Evolutionary conservation across 805 yeast species (phyloP).

Genomic region (fission yeast (Schizosaccharomyces pombe)): DNA sequence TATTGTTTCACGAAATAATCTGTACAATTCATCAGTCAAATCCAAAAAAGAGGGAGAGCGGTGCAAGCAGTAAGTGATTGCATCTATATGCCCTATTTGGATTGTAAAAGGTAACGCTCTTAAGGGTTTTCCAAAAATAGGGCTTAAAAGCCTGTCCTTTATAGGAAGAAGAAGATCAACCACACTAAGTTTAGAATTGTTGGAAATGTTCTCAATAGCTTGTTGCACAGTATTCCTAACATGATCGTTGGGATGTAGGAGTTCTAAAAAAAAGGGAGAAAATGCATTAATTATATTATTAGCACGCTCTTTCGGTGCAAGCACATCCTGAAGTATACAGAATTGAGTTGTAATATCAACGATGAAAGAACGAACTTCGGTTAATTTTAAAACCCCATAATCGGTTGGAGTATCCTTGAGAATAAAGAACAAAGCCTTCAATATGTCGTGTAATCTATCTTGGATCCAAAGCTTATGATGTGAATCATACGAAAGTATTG

Average conservation of each 20-base stretch:
- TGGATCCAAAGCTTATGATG: slow-evolving; percentile 54
- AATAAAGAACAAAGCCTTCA: slow-evolving; percentile 71
- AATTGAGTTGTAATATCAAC: background rate
- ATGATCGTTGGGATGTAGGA: slow-evolving; percentile 64
- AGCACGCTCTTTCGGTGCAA: slow-evolving; percentile 12
- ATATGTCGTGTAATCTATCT: slow-evolving; percentile 58
- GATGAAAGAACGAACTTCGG: slow-evolving; percentile 34
- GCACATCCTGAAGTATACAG: background rate
- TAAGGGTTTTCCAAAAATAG: slow-evolving; percentile 89
- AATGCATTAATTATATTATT: slow-evolving; percentile 26
- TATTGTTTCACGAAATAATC: slow-evolving; percentile 70
- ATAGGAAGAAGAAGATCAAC: slow-evolving; percentile 62
- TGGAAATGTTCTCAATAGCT: slow-evolving; percentile 43
- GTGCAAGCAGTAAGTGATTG: slow-evolving; percentile 69
- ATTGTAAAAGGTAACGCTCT: slow-evolving; percentile 93
- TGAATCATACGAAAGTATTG: slow-evolving; percentile 41
- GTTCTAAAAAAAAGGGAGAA: slow-evolving; percentile 72
- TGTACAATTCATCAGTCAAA: slow-evolving; percentile 68
- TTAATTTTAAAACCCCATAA: slow-evolving; percentile 58
- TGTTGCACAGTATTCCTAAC: slow-evolving; percentile 66
- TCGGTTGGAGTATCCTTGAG: slow-evolving; percentile 73
- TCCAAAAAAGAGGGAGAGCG: slow-evolving; percentile 60
- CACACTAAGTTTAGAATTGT: slow-evolving; percentile 43
- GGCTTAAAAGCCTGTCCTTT: slow-evolving; percentile 59
- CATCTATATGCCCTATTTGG: slow-evolving; percentile 97